phyloP scores from a whole-genome alignment of 2,329 filamentous ascomycete species.

The Phialophora tarda region DNA sequence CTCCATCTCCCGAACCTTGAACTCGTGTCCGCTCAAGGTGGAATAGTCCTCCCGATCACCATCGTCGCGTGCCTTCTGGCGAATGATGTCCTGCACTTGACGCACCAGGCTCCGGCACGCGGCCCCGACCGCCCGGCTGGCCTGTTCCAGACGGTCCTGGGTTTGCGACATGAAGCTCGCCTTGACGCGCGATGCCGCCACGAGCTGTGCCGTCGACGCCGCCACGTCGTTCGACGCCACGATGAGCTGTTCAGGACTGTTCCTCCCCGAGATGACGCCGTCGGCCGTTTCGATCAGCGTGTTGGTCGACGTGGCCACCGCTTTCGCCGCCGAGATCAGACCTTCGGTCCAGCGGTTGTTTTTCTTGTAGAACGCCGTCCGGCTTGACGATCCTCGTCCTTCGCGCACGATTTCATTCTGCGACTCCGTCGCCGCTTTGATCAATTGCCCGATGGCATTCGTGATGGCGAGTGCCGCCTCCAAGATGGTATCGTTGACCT shows the following conservation, averaged over 20 bases:
- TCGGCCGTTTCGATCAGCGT: slow-evolving; percentile 97
- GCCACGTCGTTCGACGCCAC: slow-evolving; percentile 97
- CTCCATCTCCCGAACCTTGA: slow-evolving; percentile 99
- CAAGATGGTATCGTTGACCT: slow-evolving; percentile 93
- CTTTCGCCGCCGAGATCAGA: slow-evolving; percentile 95
- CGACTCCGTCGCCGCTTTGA: slow-evolving; percentile 89
- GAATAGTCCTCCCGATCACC: slow-evolving; percentile 82
- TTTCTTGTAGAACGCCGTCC: slow-evolving; percentile 98
- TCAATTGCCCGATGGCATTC: slow-evolving; percentile 88
- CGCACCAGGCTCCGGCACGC: slow-evolving; percentile 87
- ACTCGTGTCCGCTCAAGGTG: slow-evolving; percentile 89
- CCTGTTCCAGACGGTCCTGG: slow-evolving; percentile 87
- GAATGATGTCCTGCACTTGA: slow-evolving; percentile 94
- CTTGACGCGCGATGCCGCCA: slow-evolving; percentile 94
- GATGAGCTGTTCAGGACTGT: slow-evolving; percentile 95
- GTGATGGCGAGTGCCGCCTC: slow-evolving; percentile 93
- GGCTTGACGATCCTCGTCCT: slow-evolving; percentile 82
- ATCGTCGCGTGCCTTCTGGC: slow-evolving; percentile 79
- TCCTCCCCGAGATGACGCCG: slow-evolving; percentile 87
- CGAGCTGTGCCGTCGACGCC: slow-evolving; percentile 92
- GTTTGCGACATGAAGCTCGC: slow-evolving; percentile 97
- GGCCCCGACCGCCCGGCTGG: slow-evolving; percentile 87
- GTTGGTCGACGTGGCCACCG: slow-evolving; percentile 91
- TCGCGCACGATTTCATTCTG: slow-evolving; percentile 97
- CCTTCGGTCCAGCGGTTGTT: slow-evolving; percentile 99